A percentile compares a stretch with the other conserved stretches of the same genome.
Conservation (phyloP, 495 filamentous ascomycete species). For the Penicillium silybi region DNA sequence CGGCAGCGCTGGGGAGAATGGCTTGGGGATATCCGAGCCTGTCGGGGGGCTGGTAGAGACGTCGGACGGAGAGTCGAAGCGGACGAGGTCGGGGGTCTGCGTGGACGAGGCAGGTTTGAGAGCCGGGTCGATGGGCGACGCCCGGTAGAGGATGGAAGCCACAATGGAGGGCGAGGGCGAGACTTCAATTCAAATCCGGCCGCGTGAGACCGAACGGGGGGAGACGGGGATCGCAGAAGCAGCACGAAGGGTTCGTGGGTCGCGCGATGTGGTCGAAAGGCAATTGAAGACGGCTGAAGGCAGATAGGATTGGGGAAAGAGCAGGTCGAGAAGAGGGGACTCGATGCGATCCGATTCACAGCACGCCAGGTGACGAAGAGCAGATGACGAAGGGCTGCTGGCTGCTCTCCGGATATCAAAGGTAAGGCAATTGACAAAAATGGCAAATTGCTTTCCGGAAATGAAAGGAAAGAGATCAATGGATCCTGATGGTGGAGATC, state of each 20-base stretch:
- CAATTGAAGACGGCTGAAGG: background rate
- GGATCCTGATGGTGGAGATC: background rate
- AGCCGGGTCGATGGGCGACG: conserved; percentile 55
- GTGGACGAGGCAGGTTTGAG: conserved; percentile 45
- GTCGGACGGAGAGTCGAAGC: conserved; percentile 28
- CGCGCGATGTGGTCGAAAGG: background rate
- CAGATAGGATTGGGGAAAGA: background rate
- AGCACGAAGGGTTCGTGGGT: background rate
- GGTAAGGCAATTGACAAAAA: background rate
- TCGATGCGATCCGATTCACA: background rate
- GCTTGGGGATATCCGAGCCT: conserved; percentile 8
- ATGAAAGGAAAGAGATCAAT: background rate
- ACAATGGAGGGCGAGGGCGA: conserved; percentile 41
- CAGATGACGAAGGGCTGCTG: too few species aligned
- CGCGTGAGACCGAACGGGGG: conserved; percentile 31
- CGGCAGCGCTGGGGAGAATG: conserved; percentile 16
- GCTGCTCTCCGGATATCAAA: background rate
- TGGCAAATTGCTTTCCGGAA: background rate
- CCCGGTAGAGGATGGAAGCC: conserved; percentile 50
- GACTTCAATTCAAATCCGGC: conserved; percentile 37
- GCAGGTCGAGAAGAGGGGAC: background rate
- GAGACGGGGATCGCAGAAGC: too few species aligned
- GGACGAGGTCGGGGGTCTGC: conserved; percentile 32
- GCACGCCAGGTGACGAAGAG: background rate
- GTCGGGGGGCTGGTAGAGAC: conserved; percentile 19